Conservation (phyloP, 345 rosid species). For the Zanthoxylum bungeanum region DNA sequence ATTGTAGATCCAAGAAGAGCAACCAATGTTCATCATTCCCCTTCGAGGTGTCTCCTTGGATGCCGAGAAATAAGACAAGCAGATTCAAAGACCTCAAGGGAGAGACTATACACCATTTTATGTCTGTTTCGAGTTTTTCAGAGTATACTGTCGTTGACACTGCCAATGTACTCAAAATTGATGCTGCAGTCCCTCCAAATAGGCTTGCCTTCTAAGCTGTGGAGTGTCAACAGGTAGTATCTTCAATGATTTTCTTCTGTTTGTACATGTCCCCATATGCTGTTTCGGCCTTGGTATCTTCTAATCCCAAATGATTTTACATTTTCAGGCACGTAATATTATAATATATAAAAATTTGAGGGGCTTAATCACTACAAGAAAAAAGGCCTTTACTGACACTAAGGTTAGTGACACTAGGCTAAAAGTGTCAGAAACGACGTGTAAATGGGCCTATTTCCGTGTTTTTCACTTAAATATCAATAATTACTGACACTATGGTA, state of each 20-base stretch:
- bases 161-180: conserved; percentile 62
- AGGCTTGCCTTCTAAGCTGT: conserved; percentile 84
- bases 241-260: background rate
- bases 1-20: conserved; percentile 69
- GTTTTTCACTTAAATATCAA: too few species aligned
- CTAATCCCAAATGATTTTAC: too few species aligned
- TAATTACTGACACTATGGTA: too few species aligned
- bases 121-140: conserved; percentile 70
- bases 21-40: conserved; percentile 75
- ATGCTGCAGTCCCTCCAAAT: conserved; percentile 57
- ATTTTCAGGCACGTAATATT: too few species aligned
- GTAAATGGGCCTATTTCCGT: too few species aligned
- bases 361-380: too few species aligned
- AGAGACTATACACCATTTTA: conserved; percentile 60
- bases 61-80: conserved; percentile 69
- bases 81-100: conserved; percentile 79
- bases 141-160: conserved; percentile 80
- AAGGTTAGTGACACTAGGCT: too few species aligned
- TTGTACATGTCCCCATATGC: too few species aligned
- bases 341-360: too few species aligned
- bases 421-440: too few species aligned
- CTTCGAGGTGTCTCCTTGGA: conserved; percentile 67
- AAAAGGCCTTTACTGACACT: too few species aligned
- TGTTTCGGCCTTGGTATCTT: too few species aligned
- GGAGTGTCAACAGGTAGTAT: conserved; percentile 78